These are phyloP conservation scores for Teratosphaeria viscida DNA, from an alignment of 2,329 filamentous ascomycete species.

Conservation along the genomic window DNA sequence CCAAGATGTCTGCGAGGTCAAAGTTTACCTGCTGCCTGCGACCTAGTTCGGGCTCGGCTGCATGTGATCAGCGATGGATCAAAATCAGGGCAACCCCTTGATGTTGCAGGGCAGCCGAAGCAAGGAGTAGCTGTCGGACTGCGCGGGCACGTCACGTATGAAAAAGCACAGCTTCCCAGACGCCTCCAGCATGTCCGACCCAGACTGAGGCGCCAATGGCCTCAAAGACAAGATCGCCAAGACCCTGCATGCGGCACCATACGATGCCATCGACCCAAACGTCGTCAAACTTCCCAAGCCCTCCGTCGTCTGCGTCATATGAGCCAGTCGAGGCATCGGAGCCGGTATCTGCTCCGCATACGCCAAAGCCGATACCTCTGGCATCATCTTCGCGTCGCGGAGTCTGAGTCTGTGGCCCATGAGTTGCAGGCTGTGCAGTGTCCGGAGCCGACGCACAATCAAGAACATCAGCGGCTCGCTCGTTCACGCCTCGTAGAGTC, in stretches of 20 bases:
- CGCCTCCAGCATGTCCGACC: neutral
- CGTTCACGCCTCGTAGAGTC: neutral
- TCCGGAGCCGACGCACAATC: neutral
- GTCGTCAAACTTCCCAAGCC: neutral
- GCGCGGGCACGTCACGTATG: too few species aligned
- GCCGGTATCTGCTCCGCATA: slow-evolving; percentile 26
- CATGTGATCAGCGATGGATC: too few species aligned
- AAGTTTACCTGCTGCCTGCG: neutral
- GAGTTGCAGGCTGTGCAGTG: neutral
- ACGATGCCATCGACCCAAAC: neutral
- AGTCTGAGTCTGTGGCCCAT: neutral
- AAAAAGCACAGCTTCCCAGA: neutral
- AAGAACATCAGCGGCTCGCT: neutral
- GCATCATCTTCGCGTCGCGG: slow-evolving; percentile 19
- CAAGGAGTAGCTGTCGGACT: slow-evolving; percentile 14
- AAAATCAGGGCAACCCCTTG: too few species aligned
- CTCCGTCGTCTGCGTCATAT: slow-evolving; percentile 16
- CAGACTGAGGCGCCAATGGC: neutral
- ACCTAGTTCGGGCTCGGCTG: neutral
- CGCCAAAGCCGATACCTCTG: slow-evolving; percentile 24
- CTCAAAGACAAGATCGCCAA: neutral
- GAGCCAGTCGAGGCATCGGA: slow-evolving; percentile 28
- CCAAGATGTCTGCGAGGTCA: neutral
- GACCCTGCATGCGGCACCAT: neutral
- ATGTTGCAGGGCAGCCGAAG: slow-evolving; percentile 5